phyloP scores from a whole-genome alignment of 352 stramenopile species.

The Phytophthora pistaciae region DNA sequence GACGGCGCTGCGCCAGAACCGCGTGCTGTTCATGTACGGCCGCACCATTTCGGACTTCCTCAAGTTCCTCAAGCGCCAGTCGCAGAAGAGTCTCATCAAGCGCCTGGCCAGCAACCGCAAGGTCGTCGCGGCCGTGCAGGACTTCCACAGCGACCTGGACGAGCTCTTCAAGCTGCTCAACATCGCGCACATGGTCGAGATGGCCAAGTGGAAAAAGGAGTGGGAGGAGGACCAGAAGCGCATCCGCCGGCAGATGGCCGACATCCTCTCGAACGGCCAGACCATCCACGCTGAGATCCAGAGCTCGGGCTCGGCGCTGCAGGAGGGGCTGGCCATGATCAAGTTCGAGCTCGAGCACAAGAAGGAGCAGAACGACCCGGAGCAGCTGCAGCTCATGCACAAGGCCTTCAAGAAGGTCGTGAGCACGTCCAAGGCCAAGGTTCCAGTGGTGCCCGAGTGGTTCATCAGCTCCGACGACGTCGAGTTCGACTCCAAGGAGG shows the following conservation, averaged over 20 bases:
- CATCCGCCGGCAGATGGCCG: constrained; percentile 11
- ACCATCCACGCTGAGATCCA: not conserved
- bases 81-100: constrained; percentile 17
- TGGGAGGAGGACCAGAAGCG: constrained; percentile 18
- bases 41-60: constrained; percentile 37
- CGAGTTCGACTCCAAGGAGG: constrained; percentile 2
- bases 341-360: constrained; percentile 23
- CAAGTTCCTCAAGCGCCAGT: constrained; percentile 20
- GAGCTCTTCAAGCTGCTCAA: constrained; percentile 37
- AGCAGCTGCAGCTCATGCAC: constrained; percentile 20
- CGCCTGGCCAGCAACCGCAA: constrained; percentile 32
- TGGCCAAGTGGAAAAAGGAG: constrained; percentile 19
- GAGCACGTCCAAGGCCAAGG: constrained; percentile 2
- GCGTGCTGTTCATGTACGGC: constrained; percentile 36
- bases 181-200: constrained; percentile 27
- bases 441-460: constrained; percentile 3
- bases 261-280: constrained; percentile 15
- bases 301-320: not conserved
- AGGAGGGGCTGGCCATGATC: constrained; percentile 16
- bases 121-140: constrained; percentile 17
- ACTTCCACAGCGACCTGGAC: constrained; percentile 36
- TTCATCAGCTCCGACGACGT: constrained; percentile 4
- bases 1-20: constrained; percentile 35
- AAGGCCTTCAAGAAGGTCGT: constrained; percentile 13
- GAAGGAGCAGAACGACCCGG: constrained; percentile 13